These are phyloP conservation scores for Colletotrichum sp. DNA, from an alignment of 2,329 filamentous ascomycete species.

Conservation along the genomic window DNA sequence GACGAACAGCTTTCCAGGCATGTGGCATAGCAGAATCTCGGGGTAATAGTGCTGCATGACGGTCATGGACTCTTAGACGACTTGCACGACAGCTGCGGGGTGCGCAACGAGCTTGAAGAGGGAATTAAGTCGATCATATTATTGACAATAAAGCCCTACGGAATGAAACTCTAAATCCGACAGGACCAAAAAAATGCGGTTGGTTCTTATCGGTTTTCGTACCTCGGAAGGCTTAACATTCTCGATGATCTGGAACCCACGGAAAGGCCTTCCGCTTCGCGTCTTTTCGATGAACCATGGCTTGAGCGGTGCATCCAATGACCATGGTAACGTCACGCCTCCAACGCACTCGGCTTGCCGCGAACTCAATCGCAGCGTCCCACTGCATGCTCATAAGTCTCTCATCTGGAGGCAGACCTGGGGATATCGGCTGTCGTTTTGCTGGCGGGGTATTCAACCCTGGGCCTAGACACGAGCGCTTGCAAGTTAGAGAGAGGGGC, in stretches of 20 bases:
- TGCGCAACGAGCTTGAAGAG: neutral
- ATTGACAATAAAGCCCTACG: neutral
- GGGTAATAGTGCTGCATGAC: neutral
- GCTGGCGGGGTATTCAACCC: conserved; percentile 5
- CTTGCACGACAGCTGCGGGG: neutral
- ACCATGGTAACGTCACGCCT: neutral
- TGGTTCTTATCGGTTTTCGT: neutral
- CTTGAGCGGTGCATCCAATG: neutral
- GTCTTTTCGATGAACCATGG: neutral
- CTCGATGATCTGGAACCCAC: neutral
- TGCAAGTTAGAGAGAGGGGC: neutral
- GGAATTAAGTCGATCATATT: conserved; percentile 3
- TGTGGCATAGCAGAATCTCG: neutral
- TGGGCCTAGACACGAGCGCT: neutral
- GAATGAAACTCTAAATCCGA: neutral
- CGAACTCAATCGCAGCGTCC: neutral
- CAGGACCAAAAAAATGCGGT: neutral
- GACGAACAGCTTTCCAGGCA: neutral
- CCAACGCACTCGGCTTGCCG: neutral
- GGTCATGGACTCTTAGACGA: neutral
- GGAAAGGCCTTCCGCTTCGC: neutral
- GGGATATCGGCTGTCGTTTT: neutral
- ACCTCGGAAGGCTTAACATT: neutral
- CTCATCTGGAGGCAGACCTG: neutral
- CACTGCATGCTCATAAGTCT: neutral